Conservation (phyloP, 139 green algal species). For the Nannochloris sp. region DNA sequence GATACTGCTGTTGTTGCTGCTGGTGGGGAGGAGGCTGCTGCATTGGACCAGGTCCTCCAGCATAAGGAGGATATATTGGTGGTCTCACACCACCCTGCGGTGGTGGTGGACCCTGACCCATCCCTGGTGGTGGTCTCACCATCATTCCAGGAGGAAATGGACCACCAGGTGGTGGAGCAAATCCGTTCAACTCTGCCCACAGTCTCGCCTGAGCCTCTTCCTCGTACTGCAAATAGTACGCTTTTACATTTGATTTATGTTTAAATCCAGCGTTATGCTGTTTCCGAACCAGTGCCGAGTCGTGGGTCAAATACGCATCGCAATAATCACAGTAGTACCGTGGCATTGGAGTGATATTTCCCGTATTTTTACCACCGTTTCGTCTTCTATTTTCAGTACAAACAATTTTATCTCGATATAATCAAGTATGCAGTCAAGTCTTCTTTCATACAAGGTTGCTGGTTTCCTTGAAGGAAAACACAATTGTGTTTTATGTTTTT, state of each 20-base stretch:
- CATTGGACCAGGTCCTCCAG: no score
- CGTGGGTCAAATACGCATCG: conserved; percentile 87
- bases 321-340: conserved; percentile 29
- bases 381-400: no score
- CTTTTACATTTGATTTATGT: conserved; percentile 92
- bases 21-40: no score
- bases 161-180: conserved; percentile 1
- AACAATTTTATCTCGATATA: no score
- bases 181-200: conserved; percentile 9
- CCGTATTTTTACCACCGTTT: no score
- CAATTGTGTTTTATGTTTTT: no score
- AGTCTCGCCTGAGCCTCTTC: conserved; percentile 20
- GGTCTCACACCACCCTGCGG: neutral
- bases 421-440: no score
- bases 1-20: no score
- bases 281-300: conserved; percentile 85
- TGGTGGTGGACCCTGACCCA: neutral
- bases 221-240: conserved; percentile 89
- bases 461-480: no score
- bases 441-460: no score
- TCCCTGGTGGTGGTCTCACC: neutral
- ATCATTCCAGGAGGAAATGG: neutral
- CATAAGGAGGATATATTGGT: no score
- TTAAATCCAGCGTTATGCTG: conserved; percentile 95
- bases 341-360: neutral